These are phyloP conservation scores for Solanum tarapatanum DNA, from an alignment of 257 asterid species.

Conservation along the genomic window DNA sequence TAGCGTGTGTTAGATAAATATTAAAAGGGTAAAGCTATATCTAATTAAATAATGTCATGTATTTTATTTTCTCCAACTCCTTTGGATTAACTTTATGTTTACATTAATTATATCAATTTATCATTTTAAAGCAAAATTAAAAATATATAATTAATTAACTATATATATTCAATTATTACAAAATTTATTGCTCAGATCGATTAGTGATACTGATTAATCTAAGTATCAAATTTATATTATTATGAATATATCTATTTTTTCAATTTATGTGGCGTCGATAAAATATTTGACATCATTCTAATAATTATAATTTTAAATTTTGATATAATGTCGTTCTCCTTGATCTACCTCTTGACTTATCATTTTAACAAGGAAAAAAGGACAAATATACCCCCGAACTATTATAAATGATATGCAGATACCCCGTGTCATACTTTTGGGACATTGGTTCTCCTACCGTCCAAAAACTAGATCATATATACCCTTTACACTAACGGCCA, in stretches of 20 bases:
- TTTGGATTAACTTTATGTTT: neutral
- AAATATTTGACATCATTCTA: neutral
- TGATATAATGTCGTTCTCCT: neutral
- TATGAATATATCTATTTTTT: neutral
- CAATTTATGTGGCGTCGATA: neutral
- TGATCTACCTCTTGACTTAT: neutral
- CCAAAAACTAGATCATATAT: too few relatives aligned
- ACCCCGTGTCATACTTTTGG: too few relatives aligned
- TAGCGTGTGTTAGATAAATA: neutral
- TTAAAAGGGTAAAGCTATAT: neutral
- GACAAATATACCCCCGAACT: too few relatives aligned
- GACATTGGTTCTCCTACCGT: too few relatives aligned
- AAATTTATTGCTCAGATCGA: neutral
- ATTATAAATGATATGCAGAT: too few relatives aligned
- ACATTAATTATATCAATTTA: neutral
- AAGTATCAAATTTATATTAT: neutral
- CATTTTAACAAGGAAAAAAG: too few relatives aligned
- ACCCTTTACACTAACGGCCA: too few relatives aligned
- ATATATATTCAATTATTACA: neutral
- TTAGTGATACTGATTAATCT: neutral
- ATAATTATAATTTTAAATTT: too few relatives aligned
- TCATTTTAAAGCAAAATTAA: neutral
- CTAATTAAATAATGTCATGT: neutral
- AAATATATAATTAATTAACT: too few relatives aligned
- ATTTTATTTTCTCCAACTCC: neutral